These are phyloP conservation scores for Thermothelomyces thermophilus DNA, from an alignment of 2,329 filamentous ascomycete species.

Conservation along the genomic window DNA sequence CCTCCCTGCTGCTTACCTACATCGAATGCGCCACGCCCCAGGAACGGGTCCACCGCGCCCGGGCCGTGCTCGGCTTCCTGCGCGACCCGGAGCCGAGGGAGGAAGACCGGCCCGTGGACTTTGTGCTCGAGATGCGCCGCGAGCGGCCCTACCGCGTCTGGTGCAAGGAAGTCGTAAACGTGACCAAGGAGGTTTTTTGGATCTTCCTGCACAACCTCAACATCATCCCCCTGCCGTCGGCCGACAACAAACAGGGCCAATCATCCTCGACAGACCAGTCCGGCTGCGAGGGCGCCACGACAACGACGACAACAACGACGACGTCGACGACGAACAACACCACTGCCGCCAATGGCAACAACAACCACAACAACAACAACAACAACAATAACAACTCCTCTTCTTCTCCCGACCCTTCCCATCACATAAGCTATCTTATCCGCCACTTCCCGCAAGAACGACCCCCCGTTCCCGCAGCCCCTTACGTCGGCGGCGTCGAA, in stretches of 20 bases:
- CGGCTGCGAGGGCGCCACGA: no score
- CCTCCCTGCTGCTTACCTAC: constrained; percentile 82
- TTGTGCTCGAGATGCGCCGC: constrained; percentile 83
- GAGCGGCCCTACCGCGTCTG: constrained; percentile 86
- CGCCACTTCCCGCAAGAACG: constrained; percentile 77
- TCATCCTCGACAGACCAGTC: neutral
- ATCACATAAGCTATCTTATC: constrained; percentile 51
- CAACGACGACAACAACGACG: no score
- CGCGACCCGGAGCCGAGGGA: constrained; percentile 72
- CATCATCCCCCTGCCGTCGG: constrained; percentile 60
- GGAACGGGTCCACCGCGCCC: constrained; percentile 62
- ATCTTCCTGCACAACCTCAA: constrained; percentile 96
- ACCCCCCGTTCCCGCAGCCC: constrained; percentile 85
- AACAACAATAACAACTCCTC: neutral
- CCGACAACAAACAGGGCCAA: constrained; percentile 4
- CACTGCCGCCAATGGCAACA: no score
- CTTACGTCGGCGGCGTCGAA: constrained; percentile 94
- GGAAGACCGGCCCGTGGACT: constrained; percentile 68
- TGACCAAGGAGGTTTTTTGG: constrained; percentile 98
- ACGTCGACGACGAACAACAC: no score
- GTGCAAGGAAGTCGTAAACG: constrained; percentile 86
- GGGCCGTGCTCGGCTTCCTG: constrained; percentile 70
- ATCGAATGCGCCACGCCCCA: constrained; percentile 59
- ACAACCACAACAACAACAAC: neutral
- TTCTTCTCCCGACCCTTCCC: constrained; percentile 28